Conservation (phyloP, 768 basidiomycete genomes). For the Kwoniella heveanensis region DNA sequence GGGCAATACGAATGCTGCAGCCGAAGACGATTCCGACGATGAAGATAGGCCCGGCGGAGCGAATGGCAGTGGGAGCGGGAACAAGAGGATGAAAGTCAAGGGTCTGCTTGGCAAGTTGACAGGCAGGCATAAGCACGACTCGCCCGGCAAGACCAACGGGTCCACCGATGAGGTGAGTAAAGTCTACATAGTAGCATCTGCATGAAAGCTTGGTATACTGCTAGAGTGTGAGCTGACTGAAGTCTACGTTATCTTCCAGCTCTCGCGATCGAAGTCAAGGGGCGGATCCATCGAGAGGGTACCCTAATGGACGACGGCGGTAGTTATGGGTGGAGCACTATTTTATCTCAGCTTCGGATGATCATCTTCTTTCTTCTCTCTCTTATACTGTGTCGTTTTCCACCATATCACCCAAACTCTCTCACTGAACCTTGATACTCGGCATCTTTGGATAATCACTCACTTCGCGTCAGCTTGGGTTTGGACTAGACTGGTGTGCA, state of each 20-base stretch:
- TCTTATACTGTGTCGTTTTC: background rate
- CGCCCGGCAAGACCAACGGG: slow-evolving; percentile 1
- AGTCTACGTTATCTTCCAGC: background rate
- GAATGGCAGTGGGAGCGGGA: background rate
- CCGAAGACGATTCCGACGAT: slow-evolving; percentile 22
- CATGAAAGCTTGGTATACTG: background rate
- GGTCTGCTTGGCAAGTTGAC: slow-evolving; percentile 38
- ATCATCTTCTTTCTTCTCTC: background rate
- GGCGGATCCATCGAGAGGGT: slow-evolving; percentile 7
- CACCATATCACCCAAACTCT: background rate
- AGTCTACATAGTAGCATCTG: background rate
- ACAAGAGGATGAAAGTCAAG: slow-evolving; percentile 23
- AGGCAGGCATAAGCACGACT: slow-evolving; percentile 3
- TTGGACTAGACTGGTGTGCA: too few relatives aligned
- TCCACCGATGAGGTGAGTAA: slow-evolving; percentile 32
- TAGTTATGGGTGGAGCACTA: too few relatives aligned
- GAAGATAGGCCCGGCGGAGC: slow-evolving; percentile 12
- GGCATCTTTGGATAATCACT: background rate
- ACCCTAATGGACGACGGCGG: too few relatives aligned
- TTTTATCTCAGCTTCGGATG: too few relatives aligned
- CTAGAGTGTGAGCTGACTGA: background rate
- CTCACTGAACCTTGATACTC: background rate
- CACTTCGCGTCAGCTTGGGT: background rate
- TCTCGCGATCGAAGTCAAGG: slow-evolving; percentile 4
- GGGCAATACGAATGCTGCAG: background rate